These are phyloP conservation scores for Talaromyces sp. DNA, from an alignment of 2,329 filamentous ascomycete species.

Conservation along the genomic window DNA sequence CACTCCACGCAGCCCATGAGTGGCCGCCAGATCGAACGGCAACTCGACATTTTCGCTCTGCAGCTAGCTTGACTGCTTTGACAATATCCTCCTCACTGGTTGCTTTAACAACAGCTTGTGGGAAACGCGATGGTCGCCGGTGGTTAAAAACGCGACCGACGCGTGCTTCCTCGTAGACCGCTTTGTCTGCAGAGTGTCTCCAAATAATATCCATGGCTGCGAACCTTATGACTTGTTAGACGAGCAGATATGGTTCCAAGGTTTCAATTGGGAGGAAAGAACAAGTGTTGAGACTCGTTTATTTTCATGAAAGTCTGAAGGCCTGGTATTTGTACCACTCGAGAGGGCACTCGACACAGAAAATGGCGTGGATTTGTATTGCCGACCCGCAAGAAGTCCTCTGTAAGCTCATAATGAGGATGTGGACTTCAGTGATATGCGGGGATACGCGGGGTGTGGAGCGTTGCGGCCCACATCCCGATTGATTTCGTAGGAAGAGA, in stretches of 20 bases:
- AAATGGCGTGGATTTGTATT: no score
- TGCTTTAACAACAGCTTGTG: conserved; percentile 47
- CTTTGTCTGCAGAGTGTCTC: conserved; percentile 19
- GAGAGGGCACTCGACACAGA: no score
- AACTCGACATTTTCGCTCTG: conserved; percentile 38
- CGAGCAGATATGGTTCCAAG: no score
- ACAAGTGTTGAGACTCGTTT: not conserved
- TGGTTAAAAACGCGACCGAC: conserved; percentile 52
- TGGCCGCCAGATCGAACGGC: conserved; percentile 56
- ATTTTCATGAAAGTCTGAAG: no score
- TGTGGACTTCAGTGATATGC: not conserved
- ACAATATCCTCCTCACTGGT: conserved; percentile 39
- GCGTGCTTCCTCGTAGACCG: conserved; percentile 42
- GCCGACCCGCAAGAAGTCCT: no score
- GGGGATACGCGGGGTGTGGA: not conserved
- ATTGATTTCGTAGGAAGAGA: no score
- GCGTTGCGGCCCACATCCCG: not conserved
- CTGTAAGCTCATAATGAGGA: not conserved
- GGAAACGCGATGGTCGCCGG: conserved; percentile 44
- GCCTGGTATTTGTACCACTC: not conserved
- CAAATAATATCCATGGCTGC: conserved; percentile 27
- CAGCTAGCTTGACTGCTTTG: conserved; percentile 44
- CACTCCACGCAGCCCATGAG: conserved; percentile 53
- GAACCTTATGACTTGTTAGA: no score
- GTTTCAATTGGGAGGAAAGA: no score